Percentiles rank a stretch among this genome's conserved stretches.
Conservation (phyloP, 2,329 filamentous ascomycete genomes). For the Clonostachys solani region DNA sequence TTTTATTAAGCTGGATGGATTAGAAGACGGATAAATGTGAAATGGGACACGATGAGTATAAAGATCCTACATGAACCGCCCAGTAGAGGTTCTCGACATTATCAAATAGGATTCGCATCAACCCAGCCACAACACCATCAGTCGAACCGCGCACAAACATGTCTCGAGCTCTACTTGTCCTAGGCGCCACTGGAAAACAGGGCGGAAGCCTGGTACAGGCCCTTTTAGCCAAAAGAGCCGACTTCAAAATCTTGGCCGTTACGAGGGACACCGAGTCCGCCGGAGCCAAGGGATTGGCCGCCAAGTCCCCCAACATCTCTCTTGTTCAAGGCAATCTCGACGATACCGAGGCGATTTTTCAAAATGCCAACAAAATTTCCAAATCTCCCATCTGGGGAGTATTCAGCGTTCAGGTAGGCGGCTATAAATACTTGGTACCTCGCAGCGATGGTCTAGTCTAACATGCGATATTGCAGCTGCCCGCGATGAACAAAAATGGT, state of each 20-base stretch:
- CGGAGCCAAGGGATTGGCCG: conserved; percentile 41
- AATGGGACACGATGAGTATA: too few species aligned
- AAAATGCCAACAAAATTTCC: conserved; percentile 21
- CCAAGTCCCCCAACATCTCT: conserved; percentile 40
- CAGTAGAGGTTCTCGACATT: too few species aligned
- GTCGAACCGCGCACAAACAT: too few species aligned
- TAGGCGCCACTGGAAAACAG: conserved; percentile 30
- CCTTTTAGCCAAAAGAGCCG: conserved; percentile 18
- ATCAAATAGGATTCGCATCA: too few species aligned
- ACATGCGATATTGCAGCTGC: neutral
- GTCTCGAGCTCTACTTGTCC: conserved; percentile 20
- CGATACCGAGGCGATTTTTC: conserved; percentile 44
- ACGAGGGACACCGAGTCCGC: conserved; percentile 50
- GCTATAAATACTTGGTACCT: neutral
- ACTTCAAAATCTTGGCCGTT: conserved; percentile 52
- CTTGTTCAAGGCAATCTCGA: conserved; percentile 55
- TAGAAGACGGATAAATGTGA: too few species aligned
- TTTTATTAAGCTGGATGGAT: too few species aligned
- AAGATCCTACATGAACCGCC: too few species aligned
- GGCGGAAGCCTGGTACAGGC: conserved; percentile 25
- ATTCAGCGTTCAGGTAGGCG: conserved; percentile 51
- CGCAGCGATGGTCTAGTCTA: too few species aligned
- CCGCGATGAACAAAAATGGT: conserved; percentile 6
- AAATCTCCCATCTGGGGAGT: conserved; percentile 49
- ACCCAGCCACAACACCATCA: too few species aligned